Conservation (phyloP, 2,329 filamentous ascomycete genomes). For the Fusarium sp. region DNA sequence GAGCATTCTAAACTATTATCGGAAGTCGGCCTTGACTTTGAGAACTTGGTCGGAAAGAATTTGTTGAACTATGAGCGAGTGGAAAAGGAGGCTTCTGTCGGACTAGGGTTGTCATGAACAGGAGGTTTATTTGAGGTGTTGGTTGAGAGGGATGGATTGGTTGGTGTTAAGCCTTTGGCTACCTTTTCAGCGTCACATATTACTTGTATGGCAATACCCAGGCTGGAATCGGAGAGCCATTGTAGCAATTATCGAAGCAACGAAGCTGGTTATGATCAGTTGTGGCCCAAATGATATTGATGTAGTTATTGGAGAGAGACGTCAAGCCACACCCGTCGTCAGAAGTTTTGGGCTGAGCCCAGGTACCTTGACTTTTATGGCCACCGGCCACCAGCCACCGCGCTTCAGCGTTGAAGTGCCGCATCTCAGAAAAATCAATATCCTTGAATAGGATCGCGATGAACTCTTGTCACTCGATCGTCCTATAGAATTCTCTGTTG, state of each 20-base stretch:
- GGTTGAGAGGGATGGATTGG: neutral
- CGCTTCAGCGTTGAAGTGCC: neutral
- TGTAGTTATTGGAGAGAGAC: neutral
- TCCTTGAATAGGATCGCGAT: neutral
- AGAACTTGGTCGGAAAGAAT: slow-evolving; percentile 77
- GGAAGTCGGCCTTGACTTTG: slow-evolving; percentile 91
- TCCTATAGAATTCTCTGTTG: neutral
- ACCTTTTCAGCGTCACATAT: slow-evolving; percentile 19
- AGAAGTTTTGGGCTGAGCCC: slow-evolving; percentile 2
- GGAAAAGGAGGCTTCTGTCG: slow-evolving; percentile 35
- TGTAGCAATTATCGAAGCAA: neutral
- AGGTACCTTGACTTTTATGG: slow-evolving; percentile 1
- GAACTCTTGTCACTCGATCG: neutral
- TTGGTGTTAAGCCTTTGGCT: slow-evolving; percentile 26
- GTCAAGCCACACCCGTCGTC: slow-evolving; percentile 23
- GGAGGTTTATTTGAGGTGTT: neutral
- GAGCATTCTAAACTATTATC: slow-evolving; percentile 82
- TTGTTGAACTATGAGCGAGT: slow-evolving; percentile 44
- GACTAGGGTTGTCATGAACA: slow-evolving; percentile 45
- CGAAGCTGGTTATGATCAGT: slow-evolving; percentile 6
- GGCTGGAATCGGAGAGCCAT: slow-evolving; percentile 22
- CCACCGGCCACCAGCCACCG: slow-evolving; percentile 23
- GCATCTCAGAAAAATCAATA: neutral
- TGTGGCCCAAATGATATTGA: neutral
- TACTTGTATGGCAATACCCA: slow-evolving; percentile 9